phyloP scores from a whole-genome alignment of 805 yeast genomes.

The Kazachstania taianensis region DNA sequence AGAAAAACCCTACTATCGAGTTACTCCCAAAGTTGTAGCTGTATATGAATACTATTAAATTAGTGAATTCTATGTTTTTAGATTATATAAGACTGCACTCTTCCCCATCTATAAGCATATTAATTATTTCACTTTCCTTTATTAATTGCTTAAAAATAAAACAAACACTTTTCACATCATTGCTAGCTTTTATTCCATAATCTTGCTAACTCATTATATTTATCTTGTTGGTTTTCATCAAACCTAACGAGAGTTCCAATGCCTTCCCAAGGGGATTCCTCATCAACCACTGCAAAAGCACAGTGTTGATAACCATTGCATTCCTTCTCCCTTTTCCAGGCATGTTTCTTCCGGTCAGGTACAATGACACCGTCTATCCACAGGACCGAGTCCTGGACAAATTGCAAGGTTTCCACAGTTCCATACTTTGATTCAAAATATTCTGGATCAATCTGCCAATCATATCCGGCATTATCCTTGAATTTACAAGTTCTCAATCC shows the following conservation, averaged over 20 bases:
- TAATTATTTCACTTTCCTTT: no score
- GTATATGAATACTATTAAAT: no score
- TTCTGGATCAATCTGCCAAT: conserved; percentile 21
- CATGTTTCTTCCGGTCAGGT: conserved; percentile 8
- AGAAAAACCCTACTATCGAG: no score
- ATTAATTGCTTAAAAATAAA: no score
- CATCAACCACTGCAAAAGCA: conserved; percentile 4
- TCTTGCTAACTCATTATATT: not conserved
- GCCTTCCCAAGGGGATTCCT: not conserved
- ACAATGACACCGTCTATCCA: conserved; percentile 11
- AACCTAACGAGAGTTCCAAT: not conserved
- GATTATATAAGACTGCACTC: no score
- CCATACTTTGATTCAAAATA: conserved; percentile 19
- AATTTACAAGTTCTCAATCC: conserved; percentile 54
- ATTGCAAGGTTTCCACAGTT: conserved; percentile 4
- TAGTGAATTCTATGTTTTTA: no score
- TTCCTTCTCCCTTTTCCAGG: conserved; percentile 15
- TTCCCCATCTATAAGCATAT: no score
- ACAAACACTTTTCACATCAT: no score
- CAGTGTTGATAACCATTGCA: conserved; percentile 17
- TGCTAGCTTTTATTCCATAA: no score
- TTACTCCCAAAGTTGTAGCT: no score
- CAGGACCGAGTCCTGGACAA: conserved; percentile 10
- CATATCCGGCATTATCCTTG: conserved; percentile 25
- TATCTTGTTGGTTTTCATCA: not conserved